phyloP scores from a whole-genome alignment of 179 eudicot genomes.

The Silene noctiflora region DNA sequence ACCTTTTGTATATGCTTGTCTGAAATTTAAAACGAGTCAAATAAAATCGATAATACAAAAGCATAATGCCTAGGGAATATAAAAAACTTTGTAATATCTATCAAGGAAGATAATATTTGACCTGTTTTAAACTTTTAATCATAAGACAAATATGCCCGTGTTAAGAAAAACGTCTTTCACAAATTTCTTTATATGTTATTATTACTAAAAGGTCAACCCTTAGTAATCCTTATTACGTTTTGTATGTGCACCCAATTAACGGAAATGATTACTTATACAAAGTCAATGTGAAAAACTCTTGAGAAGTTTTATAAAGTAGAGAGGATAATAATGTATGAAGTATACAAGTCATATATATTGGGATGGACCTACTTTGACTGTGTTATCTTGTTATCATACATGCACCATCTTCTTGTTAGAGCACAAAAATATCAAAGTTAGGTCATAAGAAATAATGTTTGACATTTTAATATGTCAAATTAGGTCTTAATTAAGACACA shows the following conservation, averaged over 20 bases:
- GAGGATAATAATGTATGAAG: neutral
- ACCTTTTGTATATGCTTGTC: neutral
- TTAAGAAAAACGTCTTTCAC: no score
- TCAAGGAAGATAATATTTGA: no score
- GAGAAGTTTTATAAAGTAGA: neutral
- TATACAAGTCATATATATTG: neutral
- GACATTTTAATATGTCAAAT: neutral
- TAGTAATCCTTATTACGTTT: neutral
- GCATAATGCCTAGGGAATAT: no score
- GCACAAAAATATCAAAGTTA: neutral
- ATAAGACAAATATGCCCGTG: no score
- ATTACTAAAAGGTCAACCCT: constrained; percentile 24
- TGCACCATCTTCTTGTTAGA: neutral
- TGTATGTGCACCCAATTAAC: constrained; percentile 10
- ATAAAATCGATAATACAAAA: no score
- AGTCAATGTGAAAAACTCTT: constrained; percentile 2
- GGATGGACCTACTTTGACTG: constrained; percentile 14
- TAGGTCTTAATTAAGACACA: no score
- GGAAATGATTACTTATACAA: constrained; percentile 21
- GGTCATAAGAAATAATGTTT: neutral
- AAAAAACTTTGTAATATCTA: no score
- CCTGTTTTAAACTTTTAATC: no score
- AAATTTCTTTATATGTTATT: neutral
- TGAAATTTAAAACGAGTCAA: no score
- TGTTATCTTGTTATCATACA: constrained; percentile 14